Conservation (phyloP, 345 rosid genomes). For the Jatropha curcas region DNA sequence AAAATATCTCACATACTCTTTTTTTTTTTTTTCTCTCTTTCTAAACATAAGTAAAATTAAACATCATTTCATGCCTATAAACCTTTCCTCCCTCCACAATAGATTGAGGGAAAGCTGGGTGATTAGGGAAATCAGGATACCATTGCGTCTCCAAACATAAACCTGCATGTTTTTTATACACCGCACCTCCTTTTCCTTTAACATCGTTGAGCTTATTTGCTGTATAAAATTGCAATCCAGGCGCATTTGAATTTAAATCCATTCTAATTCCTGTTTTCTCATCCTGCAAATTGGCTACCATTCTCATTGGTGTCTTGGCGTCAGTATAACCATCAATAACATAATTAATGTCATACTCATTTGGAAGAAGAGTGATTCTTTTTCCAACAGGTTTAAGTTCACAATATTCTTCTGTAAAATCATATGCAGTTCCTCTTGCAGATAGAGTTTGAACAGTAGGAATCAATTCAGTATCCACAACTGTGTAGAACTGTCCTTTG, state of each 20-base stretch:
- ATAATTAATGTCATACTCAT: slow-evolving; percentile 76
- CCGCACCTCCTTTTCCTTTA: slow-evolving; percentile 69
- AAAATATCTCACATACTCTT: no score
- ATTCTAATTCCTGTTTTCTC: slow-evolving; percentile 58
- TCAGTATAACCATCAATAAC: slow-evolving; percentile 42
- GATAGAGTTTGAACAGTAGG: slow-evolving; percentile 64
- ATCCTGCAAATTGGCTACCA: slow-evolving; percentile 55
- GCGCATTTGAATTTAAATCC: slow-evolving; percentile 60
- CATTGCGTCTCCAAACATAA: slow-evolving; percentile 83
- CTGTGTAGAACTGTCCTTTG: slow-evolving; percentile 51
- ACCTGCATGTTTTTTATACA: slow-evolving; percentile 55
- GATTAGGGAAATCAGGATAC: slow-evolving; percentile 65
- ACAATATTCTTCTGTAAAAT: slow-evolving; percentile 54
- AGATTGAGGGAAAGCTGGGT: slow-evolving; percentile 66
- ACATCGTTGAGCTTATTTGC: slow-evolving; percentile 33
- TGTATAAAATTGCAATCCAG: slow-evolving; percentile 77
- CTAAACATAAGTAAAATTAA: background rate
- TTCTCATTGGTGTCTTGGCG: slow-evolving; percentile 27
- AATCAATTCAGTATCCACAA: slow-evolving; percentile 49
- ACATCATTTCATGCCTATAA: slow-evolving; percentile 61
- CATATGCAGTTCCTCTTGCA: slow-evolving; percentile 72
- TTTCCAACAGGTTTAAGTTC: slow-evolving; percentile 46
- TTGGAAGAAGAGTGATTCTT: slow-evolving; percentile 47
- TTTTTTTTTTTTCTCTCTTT: no score
- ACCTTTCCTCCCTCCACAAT: slow-evolving; percentile 48